Percentiles rank a stretch among this genome's conserved stretches.
phyloP scores from a whole-genome alignment of 2,329 filamentous ascomycete genomes.

The Botryotinia globosa region DNA sequence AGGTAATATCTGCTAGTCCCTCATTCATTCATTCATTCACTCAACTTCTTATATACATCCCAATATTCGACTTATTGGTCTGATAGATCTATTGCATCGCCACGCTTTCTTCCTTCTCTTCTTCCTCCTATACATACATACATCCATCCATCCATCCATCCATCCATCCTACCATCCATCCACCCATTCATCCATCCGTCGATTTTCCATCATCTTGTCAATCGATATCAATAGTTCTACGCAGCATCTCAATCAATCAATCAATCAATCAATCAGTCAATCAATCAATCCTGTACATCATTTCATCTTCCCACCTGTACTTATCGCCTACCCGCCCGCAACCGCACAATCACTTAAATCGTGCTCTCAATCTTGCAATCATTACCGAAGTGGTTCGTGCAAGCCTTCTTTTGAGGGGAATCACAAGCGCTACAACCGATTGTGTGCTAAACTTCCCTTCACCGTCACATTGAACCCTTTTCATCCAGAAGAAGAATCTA shows the following conservation, averaged over 20 bases:
- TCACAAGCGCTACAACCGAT: conserved; percentile 30
- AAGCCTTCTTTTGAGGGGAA: neutral
- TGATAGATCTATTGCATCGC: neutral
- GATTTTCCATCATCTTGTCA: neutral
- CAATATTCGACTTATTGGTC: neutral
- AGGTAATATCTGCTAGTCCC: too few species aligned
- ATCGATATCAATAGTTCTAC: neutral
- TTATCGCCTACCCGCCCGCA: conserved; percentile 8
- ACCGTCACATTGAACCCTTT: conserved; percentile 22
- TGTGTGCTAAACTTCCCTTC: conserved; percentile 22
- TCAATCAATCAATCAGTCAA: neutral
- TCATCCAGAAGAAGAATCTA: conserved; percentile 3
- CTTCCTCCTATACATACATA: neutral
- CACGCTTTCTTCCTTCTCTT: neutral
- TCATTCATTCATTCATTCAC: too few species aligned
- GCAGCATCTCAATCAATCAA: neutral
- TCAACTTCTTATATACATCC: neutral
- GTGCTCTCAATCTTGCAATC: neutral
- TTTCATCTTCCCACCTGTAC: neutral
- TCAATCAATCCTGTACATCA: neutral
- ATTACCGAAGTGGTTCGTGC: conserved; percentile 13
- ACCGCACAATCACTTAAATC: neutral
- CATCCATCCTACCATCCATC: neutral
- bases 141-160: neutral
- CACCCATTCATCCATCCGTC: neutral